A percentile compares a stretch with the other conserved stretches of the same genome.
Conservation (phyloP, 1,139 yeast species). For the Chernovozyma sophiae-reginae region DNA sequence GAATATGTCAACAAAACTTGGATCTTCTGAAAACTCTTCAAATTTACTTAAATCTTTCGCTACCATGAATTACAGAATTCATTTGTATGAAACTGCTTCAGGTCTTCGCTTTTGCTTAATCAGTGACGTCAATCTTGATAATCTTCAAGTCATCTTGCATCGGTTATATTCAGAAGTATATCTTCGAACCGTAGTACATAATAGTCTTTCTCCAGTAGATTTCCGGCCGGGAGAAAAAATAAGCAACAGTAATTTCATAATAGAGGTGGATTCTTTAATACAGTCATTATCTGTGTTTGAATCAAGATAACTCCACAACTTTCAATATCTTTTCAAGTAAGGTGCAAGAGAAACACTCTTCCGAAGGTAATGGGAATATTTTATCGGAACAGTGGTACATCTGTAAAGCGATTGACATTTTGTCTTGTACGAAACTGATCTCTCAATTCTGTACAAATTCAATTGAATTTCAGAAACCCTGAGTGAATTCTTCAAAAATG, state of each 20-base stretch:
- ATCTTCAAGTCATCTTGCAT: constrained; percentile 56
- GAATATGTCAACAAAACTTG: constrained; percentile 65
- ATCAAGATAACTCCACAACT: constrained; percentile 1
- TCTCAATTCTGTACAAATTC: too few relatives aligned
- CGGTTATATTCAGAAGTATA: constrained; percentile 67
- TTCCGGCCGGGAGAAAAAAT: constrained; percentile 39
- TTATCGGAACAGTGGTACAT: too few relatives aligned
- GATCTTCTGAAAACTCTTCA: constrained; percentile 25
- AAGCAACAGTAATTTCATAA: constrained; percentile 40
- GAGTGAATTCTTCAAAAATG: too few relatives aligned
- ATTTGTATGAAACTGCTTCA: constrained; percentile 74
- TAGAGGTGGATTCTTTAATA: constrained; percentile 38
- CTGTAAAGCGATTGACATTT: too few relatives aligned
- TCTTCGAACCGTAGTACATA: constrained; percentile 65
- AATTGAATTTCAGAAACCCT: too few relatives aligned
- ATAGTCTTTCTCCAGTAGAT: constrained; percentile 54
- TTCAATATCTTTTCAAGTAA: too few relatives aligned
- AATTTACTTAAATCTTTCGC: constrained; percentile 63
- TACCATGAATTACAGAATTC: constrained; percentile 73
- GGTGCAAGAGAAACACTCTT: too few relatives aligned
- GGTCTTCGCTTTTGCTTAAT: constrained; percentile 72
- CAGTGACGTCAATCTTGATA: constrained; percentile 63
- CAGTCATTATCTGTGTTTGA: constrained; percentile 23
- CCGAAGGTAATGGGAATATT: too few relatives aligned
- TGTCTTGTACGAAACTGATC: too few relatives aligned